phyloP scores from a whole-genome alignment of 805 yeast species.

The Metschnikowia corniflorae region DNA sequence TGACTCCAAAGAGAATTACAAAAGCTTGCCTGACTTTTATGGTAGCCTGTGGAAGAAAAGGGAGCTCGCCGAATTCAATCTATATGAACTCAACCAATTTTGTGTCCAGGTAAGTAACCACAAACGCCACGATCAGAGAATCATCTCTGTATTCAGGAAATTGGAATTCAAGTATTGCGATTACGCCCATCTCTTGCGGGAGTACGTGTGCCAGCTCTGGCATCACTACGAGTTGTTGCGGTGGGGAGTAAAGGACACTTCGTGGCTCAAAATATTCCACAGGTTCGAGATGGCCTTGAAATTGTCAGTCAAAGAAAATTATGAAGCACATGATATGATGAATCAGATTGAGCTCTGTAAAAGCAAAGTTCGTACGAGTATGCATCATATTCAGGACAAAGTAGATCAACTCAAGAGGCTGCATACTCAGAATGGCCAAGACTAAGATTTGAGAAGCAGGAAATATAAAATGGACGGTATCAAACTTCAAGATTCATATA shows the following conservation, averaged over 20 bases:
- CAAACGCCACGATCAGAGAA: background rate
- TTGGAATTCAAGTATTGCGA: slow-evolving; percentile 1
- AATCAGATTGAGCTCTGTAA: slow-evolving; percentile 2
- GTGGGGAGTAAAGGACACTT: background rate
- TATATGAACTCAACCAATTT: slow-evolving; percentile 4
- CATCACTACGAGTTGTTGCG: slow-evolving; percentile 8
- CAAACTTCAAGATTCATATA: too few relatives aligned
- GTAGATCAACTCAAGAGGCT: background rate
- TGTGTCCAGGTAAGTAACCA: slow-evolving; percentile 2
- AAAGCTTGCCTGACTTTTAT: slow-evolving; percentile 2
- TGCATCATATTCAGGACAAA: background rate
- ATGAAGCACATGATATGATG: slow-evolving; percentile 6
- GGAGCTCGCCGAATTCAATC: slow-evolving; percentile 1
- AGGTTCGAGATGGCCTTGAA: slow-evolving; percentile 3
- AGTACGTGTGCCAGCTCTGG: slow-evolving; percentile 8
- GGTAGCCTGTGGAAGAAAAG: slow-evolving; percentile 1
- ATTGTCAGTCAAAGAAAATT: slow-evolving; percentile 2
- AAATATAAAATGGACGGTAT: too few relatives aligned
- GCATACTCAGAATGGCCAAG: too few relatives aligned
- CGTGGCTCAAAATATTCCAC: slow-evolving; percentile 1
- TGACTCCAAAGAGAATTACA: background rate
- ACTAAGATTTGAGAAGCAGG: too few relatives aligned
- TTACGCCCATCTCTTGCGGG: slow-evolving; percentile 4
- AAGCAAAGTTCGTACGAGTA: background rate
- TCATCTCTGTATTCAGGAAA: slow-evolving; percentile 1